phyloP scores from a whole-genome alignment of 2,329 filamentous ascomycete species.

The Escovopsis weberi region DNA sequence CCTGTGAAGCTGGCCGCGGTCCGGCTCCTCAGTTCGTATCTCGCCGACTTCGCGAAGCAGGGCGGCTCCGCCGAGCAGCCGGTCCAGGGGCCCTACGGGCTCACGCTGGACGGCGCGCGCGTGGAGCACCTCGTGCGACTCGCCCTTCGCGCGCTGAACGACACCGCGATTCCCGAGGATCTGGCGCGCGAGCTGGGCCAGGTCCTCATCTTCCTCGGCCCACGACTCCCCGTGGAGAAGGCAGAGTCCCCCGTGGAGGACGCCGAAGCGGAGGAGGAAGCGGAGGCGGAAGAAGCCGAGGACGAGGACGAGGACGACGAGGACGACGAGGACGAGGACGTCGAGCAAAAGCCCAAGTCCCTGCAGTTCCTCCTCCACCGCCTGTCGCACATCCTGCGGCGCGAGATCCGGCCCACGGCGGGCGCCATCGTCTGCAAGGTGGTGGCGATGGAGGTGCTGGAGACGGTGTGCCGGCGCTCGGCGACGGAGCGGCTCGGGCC shows the following conservation, averaged over 20 bases:
- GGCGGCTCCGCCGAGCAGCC: conserved; percentile 38
- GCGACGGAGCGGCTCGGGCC: conserved; percentile 41
- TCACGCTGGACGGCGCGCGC: conserved; percentile 49
- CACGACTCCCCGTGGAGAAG: conserved; percentile 27
- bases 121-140: conserved; percentile 45
- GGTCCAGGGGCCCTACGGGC: conserved; percentile 54
- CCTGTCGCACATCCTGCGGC: conserved; percentile 63
- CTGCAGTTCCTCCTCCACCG: conserved; percentile 67
- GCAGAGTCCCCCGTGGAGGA: conserved; percentile 24
- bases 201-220: conserved; percentile 70
- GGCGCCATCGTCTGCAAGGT: conserved; percentile 58
- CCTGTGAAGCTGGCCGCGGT: conserved; percentile 67
- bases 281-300: conserved; percentile 25
- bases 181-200: conserved; percentile 68
- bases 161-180: conserved; percentile 50
- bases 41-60: conserved; percentile 62
- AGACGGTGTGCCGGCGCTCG: conserved; percentile 51
- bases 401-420: conserved; percentile 52
- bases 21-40: conserved; percentile 59
- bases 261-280: conserved; percentile 27
- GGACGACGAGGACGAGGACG: conserved; percentile 28
- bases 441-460: conserved; percentile 59
- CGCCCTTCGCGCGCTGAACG: conserved; percentile 40
- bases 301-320: conserved; percentile 27
- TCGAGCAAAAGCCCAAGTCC: conserved; percentile 22